Base-by-base conservation (phyloP, 2,329 filamentous ascomycete genomes). In the Claviceps digitariae region DNA sequence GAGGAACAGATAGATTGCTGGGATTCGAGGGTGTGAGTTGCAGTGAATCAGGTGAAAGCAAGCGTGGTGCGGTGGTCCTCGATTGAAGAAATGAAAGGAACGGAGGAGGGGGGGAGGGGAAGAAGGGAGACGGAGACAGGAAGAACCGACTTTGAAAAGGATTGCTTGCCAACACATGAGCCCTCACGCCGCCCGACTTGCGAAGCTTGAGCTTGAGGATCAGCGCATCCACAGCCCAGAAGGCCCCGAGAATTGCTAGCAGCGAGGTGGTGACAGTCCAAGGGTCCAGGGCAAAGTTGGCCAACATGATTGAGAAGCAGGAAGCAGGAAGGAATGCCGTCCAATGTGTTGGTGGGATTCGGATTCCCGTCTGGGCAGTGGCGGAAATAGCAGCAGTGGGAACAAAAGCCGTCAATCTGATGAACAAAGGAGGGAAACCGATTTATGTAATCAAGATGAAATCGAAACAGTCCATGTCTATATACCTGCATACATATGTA, bases 1-100 rank as follows among this genome's bases (percentile, higher is more conserved):
- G 40, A 53, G 40, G 53, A 58, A 52, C 10, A 53, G 41, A 31
- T 49, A 55, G 20, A 48, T 48, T 7, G 45, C 45, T 48, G 45
- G 17, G 27, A 21, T 48, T 20, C 17, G 15, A 21, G n/a, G 12
- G 10, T n/a, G 45, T 48, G 15, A 34, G 45, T 7, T 41, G 38
- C 38, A 9, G 12, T 15, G 40, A 21, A 43, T n/a, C 12, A 21
- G 10, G 5, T 12, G 12, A 8, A 6, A 6, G 7, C 15, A 20
- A 17, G 17, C 7, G 38, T 17, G 17, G 38, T 29, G 5, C 36
- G 36, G 38, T 21, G n/a, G 40, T 21, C 6, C 3, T 21, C 12
- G 20, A 21, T 23, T n/a, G 20, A 23, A 21, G 9, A 43, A 43
- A 7, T 10, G 40, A 43, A 23, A n/a, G n/a, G n/a, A n/a, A n/a